Conservation (phyloP, 2,329 filamentous ascomycete species). For the Epichloe gansuensis region DNA sequence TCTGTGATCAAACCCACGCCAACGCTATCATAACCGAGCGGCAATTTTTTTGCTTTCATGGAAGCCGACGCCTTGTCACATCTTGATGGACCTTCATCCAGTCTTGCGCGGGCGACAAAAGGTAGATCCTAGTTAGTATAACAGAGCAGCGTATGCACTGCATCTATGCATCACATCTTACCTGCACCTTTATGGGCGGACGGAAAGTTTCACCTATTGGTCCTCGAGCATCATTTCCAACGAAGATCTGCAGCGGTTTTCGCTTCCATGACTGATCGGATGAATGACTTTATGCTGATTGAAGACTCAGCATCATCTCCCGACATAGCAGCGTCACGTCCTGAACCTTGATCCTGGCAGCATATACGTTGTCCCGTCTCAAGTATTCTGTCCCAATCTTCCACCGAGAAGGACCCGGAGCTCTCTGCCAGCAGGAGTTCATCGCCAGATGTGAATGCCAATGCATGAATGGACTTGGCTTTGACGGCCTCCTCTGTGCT, state of each 20-base stretch:
- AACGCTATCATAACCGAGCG: neutral
- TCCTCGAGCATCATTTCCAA: slow-evolving; percentile 36
- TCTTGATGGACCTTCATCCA: neutral
- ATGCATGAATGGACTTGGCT: slow-evolving; percentile 64
- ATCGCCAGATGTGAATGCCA: slow-evolving; percentile 64
- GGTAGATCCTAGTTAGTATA: neutral
- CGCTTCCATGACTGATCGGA: slow-evolving; percentile 46
- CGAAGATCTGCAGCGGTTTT: slow-evolving; percentile 41
- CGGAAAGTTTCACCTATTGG: neutral
- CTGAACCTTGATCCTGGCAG: slow-evolving; percentile 29
- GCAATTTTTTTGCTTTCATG: neutral
- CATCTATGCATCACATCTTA: neutral
- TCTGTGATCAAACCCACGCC: neutral
- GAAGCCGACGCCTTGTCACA: neutral
- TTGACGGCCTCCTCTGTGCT: slow-evolving; percentile 46
- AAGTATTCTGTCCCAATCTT: slow-evolving; percentile 62
- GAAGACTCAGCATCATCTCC: slow-evolving; percentile 30
- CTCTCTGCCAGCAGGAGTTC: slow-evolving; percentile 70
- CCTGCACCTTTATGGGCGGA: neutral
- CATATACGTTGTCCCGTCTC: slow-evolving; percentile 54
- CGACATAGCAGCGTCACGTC: slow-evolving; percentile 30
- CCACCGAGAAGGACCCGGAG: slow-evolving; percentile 62
- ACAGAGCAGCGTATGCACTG: neutral
- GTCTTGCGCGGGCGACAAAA: neutral
- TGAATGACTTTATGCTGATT: slow-evolving; percentile 41